Base-by-base conservation (phyloP, 139 green algal species). In the Coelastrella sp. region DNA sequence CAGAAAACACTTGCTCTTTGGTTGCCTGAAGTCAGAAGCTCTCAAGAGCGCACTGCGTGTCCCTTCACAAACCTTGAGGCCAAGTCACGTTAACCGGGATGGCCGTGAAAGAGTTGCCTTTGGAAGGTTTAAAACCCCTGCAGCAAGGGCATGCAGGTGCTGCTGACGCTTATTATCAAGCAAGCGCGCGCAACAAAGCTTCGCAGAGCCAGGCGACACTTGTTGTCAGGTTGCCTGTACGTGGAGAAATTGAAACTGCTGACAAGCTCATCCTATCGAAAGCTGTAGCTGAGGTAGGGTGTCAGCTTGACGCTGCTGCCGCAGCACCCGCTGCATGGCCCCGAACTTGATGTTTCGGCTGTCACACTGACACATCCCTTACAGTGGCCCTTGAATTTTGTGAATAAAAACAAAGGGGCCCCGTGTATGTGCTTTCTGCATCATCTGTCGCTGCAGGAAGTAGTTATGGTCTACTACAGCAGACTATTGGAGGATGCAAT, bases 401-500 rank as follows among this genome's bases (percentile, higher is more conserved):
- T n/a, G n/a, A n/a, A n/a, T n/a, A n/a, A n/a, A n/a, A n/a, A n/a
- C n/a, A n/a, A n/a, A n/a, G n/a, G n/a, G n/a, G n/a, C n/a, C n/a
- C n/a, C n/a, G 21, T 64, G 7, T 23, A 15, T 2, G 48, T 15
- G 17, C 48, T 23, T 6, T 66, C 13, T 66, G 57, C 13, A 19
- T 8, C 8, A 40, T 69, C 30, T 21, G 1, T 38, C 35, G 25
- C 2, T 60, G 27, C 69, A 78, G 69, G 40, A 78, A 6, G 40
- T 78, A 15, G 69, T 43, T 5, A 34, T 13, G 5, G 37, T 23
- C 7, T 78, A 78, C 25, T 78, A 78, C 41, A 78, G 30, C 69
- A 78, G 32, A 41, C 40, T 78, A 25, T 41, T 78, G 38, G 69
- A 78, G 25, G 69, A 78, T 27, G 59, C 23, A 34, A 23, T 78